Evolutionary conservation across 441 rosid genomes (phyloP), one percentile per base, ranked within the genome.

Genomic region (Bruguiera hainesii): DNA sequence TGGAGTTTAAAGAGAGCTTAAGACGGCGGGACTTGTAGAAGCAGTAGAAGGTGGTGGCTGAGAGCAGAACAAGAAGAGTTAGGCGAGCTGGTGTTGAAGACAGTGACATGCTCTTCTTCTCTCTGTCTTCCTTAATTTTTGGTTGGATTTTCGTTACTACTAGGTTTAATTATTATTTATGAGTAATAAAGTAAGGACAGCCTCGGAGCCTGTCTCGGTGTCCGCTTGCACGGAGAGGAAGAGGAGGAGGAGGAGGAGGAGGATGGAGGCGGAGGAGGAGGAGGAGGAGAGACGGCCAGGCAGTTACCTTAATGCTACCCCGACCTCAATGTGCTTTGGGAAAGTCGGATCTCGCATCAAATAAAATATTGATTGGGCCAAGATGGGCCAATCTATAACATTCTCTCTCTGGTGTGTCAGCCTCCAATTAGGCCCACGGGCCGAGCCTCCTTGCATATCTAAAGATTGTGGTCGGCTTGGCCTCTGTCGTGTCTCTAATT

Each of bases 21-120:
- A 78, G 79, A 63, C 89, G 90, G 78, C 95, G 91, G 46, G 90
- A 91, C 65, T 85, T 87, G 72, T 80, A 89, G 80, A 91, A 61
- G 79, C 86, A 89, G 81, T 88, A 94, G 71, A 88, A 65, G 49
- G 98, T 83, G 60, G 96, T 68, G 65, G 92, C 93, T 7, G 98
- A 89, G 80, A 94, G 88, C 63, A 94, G 65, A 28, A 91, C 89
- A 28, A 91, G 78, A 61, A 91, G 80, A 16, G 93, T 79, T 26
- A 89, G 57, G 69, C 87, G 92, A 48, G 86, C 75, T n/a, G 82
- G 79, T 37, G 79, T 61, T 23, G 93, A 82, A 8, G 85, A 78
- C 3, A 81, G 53, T 49, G 87, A 60, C 85, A 79, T 85, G 63
- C n/a, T 66, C 21, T 39, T 0, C 2, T 0, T 23, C 23, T 23